Evolutionary conservation across 1,284 basidiomycete species (phyloP), one percentile per base, ranked within the genome.

Genomic region (Chalciporus sp.): DNA sequence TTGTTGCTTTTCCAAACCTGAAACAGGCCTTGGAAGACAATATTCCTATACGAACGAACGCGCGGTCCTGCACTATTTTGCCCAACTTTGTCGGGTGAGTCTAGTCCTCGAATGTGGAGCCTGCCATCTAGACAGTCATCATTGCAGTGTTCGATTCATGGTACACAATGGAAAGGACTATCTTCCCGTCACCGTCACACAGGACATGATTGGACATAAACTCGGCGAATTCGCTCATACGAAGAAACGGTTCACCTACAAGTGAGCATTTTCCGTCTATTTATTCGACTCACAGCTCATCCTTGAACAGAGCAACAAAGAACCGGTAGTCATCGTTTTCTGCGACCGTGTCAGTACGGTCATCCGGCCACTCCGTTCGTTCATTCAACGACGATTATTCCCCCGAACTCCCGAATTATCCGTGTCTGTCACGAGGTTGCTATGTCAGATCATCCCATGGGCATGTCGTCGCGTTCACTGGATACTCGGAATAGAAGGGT

Each of bases 131-230:
- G 31, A 44, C 31, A 6, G 35, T n/a, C 26, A 23, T 26, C 29
- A 37, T 17, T 28, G 3, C 63, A 92, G 90, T 6, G 78, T 95
- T 43, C 86, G 87, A 52, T 97, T 97, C 71, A 76, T 92, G 70
- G 93, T 99, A 1, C 94, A 98, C 74, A 98, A 98, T 64, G 96
- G 96, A 43, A 94, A 91, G 74, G 85, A 92, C 61, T 97, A 95
- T 70, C 62, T 89, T 12, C 94, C 95, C 0, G 87, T 99, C 33
- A 76, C 81, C 33, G 81, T 99, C 55, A 94, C 92, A 12, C 94
- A 96, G 72, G 95, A 98, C 70, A 98, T 98, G 95, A 94, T 99
- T 2, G 96, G 96, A 0, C 95, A 98, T 72, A 98, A 99, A 73
- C 74, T 99, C 52, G 96, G 96, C 49, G 95, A 98, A 77, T 98